Conservation (phyloP, 228 moss, liverwort and hornwort genomes). For the Sphagnum magellanicum region DNA sequence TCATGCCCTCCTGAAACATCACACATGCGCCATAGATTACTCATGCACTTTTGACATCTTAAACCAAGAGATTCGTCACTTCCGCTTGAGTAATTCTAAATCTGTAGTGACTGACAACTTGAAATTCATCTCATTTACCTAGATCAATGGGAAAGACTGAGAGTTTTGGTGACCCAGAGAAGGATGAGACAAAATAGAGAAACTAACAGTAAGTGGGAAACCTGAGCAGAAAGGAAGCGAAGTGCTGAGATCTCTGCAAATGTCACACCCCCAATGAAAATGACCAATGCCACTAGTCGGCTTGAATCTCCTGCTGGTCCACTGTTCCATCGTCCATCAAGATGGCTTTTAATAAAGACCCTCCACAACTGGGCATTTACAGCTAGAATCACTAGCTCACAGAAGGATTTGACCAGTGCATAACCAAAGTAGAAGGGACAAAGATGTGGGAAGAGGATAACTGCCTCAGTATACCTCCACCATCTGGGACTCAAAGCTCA, state of each 20-base stretch:
- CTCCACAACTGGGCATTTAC: no score
- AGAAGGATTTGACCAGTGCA: neutral
- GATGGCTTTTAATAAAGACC: no score
- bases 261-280: conserved; percentile 97
- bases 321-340: conserved; percentile 17
- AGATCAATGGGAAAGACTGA: no score
- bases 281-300: conserved; percentile 71
- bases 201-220: conserved; percentile 3
- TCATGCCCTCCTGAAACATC: conserved; percentile 79
- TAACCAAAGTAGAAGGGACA: no score
- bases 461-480: no score
- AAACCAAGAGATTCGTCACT: no score
- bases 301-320: conserved; percentile 62
- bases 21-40: conserved; percentile 3
- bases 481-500: neutral
- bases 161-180: no score
- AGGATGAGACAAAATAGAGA: neutral
- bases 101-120: no score
- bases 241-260: conserved; percentile 99
- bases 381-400: neutral
- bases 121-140: no score
- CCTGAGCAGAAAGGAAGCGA: conserved; percentile 86
- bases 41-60: no score
- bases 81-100: no score
- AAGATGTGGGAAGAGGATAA: no score